Evolutionary conservation across 2,329 filamentous ascomycete genomes (phyloP).

Genomic region (Fusarium haematococcum): DNA sequence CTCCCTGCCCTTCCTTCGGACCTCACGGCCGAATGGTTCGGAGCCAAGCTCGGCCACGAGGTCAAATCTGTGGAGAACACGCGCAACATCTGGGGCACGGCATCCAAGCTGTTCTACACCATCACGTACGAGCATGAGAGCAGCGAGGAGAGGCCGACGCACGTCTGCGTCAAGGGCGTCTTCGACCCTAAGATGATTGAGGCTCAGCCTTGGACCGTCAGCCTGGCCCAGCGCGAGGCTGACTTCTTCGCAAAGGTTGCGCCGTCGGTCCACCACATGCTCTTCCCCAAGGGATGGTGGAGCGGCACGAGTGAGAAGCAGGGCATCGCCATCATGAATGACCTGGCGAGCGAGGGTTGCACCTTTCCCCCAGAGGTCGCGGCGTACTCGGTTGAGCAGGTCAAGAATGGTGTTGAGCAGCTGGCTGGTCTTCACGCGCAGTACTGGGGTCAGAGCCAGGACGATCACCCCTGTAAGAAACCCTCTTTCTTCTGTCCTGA

Average conservation of each 20-base stretch:
- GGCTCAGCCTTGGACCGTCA: slow-evolving; percentile 40
- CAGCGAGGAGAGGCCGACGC: slow-evolving; percentile 11
- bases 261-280: slow-evolving; percentile 46
- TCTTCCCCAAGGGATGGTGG: slow-evolving; percentile 53
- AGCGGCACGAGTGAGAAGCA: slow-evolving; percentile 49
- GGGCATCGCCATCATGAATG: slow-evolving; percentile 54
- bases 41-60: slow-evolving; percentile 32
- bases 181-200: slow-evolving; percentile 51
- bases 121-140: slow-evolving; percentile 45
- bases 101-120: slow-evolving; percentile 45
- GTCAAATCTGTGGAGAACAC: slow-evolving; percentile 41
- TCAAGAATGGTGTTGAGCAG: slow-evolving; percentile 52
- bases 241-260: slow-evolving; percentile 53
- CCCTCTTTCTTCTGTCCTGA: fast-evolving
- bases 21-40: slow-evolving; percentile 41
- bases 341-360: slow-evolving; percentile 48
- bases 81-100: slow-evolving; percentile 44
- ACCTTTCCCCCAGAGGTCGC: slow-evolving; percentile 50
- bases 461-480: slow-evolving; percentile 45
- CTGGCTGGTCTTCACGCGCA: slow-evolving; percentile 55
- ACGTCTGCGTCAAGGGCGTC: slow-evolving; percentile 53
- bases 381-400: slow-evolving; percentile 47
- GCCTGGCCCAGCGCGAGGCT: slow-evolving; percentile 50
- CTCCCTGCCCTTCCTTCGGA: slow-evolving; percentile 40
- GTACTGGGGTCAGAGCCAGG: slow-evolving; percentile 47